phyloP scores from a whole-genome alignment of 805 yeast species.

The Sugiyamaella marilandica region DNA sequence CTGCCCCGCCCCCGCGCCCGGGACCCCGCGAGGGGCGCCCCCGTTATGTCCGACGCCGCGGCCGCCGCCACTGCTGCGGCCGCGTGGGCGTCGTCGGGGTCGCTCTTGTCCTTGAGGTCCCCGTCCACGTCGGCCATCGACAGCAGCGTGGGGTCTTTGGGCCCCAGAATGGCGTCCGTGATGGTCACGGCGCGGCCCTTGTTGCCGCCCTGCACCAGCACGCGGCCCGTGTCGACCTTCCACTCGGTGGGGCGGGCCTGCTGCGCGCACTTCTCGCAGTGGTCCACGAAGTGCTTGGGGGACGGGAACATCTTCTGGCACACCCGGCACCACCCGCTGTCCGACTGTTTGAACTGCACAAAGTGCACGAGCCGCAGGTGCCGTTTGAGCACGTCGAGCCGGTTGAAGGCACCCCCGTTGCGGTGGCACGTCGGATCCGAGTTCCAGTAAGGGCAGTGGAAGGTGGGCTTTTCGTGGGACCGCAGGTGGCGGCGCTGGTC shows the following conservation, averaged over 20 bases:
- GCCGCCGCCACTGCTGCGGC: constrained; percentile 3
- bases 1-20: constrained; percentile 11
- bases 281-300: constrained; percentile 57
- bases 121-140: constrained; percentile 16
- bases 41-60: constrained; percentile 3
- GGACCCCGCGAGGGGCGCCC: constrained; percentile 3
- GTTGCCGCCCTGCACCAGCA: constrained; percentile 10
- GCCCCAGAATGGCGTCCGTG: constrained; percentile 13
- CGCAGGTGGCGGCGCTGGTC: constrained; percentile 65
- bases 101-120: constrained; percentile 14
- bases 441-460: constrained; percentile 70
- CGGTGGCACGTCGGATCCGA: constrained; percentile 67
- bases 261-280: constrained; percentile 59
- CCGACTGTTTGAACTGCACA: constrained; percentile 45
- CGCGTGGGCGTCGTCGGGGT: constrained; percentile 5
- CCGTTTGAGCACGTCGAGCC: constrained; percentile 70
- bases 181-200: constrained; percentile 15
- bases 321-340: constrained; percentile 63
- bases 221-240: constrained; percentile 21
- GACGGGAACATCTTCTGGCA: constrained; percentile 55
- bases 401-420: constrained; percentile 69
- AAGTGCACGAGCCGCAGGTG: constrained; percentile 68
- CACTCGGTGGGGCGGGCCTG: constrained; percentile 26
- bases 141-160: constrained; percentile 17
- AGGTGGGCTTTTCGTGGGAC: constrained; percentile 61